Conservation (phyloP, 805 yeast genomes). For the Lachancea quebecensis region DNA sequence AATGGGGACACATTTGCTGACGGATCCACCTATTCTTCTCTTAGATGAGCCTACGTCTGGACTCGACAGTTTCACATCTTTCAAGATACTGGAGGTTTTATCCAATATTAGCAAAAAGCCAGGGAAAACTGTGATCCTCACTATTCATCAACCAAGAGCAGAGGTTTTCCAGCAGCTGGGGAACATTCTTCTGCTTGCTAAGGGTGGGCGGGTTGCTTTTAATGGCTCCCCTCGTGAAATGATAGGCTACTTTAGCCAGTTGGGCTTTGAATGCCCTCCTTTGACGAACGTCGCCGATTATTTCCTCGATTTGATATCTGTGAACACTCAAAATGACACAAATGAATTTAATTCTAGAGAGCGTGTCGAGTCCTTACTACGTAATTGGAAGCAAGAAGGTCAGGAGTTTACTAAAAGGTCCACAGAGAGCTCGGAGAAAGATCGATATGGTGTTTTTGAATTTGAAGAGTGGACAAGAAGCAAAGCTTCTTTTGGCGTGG, state of each 20-base stretch:
- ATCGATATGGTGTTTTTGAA: constrained; percentile 7
- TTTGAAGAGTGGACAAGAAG: constrained; percentile 15
- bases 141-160: constrained; percentile 80
- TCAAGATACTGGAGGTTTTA: constrained; percentile 56
- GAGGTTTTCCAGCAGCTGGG: constrained; percentile 62
- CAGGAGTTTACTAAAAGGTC: neutral
- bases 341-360: constrained; percentile 36
- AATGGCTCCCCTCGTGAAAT: constrained; percentile 49
- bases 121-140: constrained; percentile 61
- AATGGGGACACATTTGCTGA: constrained; percentile 70
- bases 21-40: constrained; percentile 62
- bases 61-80: constrained; percentile 71
- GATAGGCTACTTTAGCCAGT: constrained; percentile 38
- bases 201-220: constrained; percentile 65
- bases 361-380: constrained; percentile 36
- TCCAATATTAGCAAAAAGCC: constrained; percentile 45
- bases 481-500: constrained; percentile 17
- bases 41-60: constrained; percentile 91
- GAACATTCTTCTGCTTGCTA: constrained; percentile 61
- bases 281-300: constrained; percentile 68
- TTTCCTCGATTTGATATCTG: constrained; percentile 62
- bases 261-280: constrained; percentile 53
- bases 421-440: constrained; percentile 11
- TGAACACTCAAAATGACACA: constrained; percentile 39
- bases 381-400: constrained; percentile 31